Evolutionary conservation across 192 early-diverging fungal species (phyloP).

Genomic region (Globomyces pollinis-pini): DNA sequence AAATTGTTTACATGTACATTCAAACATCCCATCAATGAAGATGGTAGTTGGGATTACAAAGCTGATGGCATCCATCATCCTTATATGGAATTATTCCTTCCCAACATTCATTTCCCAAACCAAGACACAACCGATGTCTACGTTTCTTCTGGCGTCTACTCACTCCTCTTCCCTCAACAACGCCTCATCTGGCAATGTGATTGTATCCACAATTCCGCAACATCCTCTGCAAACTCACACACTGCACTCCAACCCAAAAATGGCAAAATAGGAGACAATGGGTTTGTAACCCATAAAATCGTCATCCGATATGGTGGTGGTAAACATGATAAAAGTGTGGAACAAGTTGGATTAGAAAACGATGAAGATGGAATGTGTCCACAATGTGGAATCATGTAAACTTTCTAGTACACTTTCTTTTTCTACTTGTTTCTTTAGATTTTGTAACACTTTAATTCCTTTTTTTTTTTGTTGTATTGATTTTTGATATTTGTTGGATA

Average conservation of each 20-base stretch:
- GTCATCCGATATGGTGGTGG: neutral
- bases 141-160: constrained; percentile 3
- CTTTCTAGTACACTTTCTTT: too few species aligned
- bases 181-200: constrained; percentile 5
- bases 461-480: too few species aligned
- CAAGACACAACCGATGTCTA: constrained; percentile 5
- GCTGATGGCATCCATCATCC: neutral
- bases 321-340: neutral
- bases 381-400: neutral
- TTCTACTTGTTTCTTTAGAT: neutral
- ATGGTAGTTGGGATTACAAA: constrained; percentile 1
- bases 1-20: constrained; percentile 22
- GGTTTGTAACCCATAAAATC: constrained; percentile 5
- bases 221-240: neutral
- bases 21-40: constrained; percentile 4
- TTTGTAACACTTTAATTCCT: neutral
- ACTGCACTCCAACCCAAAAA: neutral
- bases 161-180: neutral
- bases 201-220: constrained; percentile 2
- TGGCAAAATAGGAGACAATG: neutral
- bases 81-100: constrained; percentile 19
- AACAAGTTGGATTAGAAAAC: neutral
- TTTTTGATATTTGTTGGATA: too few species aligned
- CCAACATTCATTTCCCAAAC: constrained; percentile 17
- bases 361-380: neutral